Conservation (phyloP, 2,329 filamentous ascomycete species). For the Cytospora schulzeri region DNA sequence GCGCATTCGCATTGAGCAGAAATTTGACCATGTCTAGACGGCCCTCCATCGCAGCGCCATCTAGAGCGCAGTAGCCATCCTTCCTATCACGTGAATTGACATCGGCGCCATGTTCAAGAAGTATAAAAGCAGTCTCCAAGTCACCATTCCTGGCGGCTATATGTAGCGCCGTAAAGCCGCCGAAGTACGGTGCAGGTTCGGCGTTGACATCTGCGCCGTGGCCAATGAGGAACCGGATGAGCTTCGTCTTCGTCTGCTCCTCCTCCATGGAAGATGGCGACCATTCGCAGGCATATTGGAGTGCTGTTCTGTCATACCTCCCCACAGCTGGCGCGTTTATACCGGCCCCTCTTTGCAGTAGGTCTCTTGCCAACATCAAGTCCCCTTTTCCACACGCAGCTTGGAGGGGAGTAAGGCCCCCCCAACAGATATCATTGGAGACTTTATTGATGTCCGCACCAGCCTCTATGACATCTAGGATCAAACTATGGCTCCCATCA, state of each 20-base stretch:
- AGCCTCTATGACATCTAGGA: too few species aligned
- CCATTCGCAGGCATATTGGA: too few species aligned
- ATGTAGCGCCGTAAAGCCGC: not conserved
- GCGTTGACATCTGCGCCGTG: not conserved
- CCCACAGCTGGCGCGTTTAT: too few species aligned
- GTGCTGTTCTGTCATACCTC: too few species aligned
- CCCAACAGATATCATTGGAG: too few species aligned
- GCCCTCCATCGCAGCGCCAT: fast-evolving
- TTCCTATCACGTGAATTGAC: not conserved
- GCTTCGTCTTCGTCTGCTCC: not conserved
- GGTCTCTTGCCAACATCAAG: too few species aligned
- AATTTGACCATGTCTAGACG: slow-evolving; percentile 2
- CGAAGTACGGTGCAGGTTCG: not conserved
- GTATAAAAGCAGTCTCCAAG: not conserved
- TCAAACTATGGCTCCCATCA: too few species aligned
- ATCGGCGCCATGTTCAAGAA: not conserved
- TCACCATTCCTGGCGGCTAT: not conserved
- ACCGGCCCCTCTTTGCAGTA: too few species aligned
- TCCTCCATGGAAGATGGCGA: too few species aligned
- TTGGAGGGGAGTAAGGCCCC: too few species aligned
- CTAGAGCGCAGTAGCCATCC: not conserved
- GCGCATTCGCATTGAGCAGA: slow-evolving; percentile 1
- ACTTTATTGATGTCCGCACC: too few species aligned
- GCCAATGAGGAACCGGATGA: not conserved
- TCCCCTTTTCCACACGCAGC: too few species aligned